Percentiles rank a stretch among this genome's conserved stretches.
Conservation (phyloP, 208 protist genomes). For the Spongospora subterranea region DNA sequence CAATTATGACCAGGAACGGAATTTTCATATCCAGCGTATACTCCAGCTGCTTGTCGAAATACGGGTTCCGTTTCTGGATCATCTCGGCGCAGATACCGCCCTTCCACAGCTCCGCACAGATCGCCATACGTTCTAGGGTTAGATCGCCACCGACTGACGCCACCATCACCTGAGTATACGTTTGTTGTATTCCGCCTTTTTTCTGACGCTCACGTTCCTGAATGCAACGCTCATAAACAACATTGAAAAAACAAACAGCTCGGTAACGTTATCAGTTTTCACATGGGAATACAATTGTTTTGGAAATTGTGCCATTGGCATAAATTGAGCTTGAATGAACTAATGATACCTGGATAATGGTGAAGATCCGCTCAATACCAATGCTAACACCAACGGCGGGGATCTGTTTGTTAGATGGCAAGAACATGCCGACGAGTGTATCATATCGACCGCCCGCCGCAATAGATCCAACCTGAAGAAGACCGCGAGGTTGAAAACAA, state of each 20-base stretch:
- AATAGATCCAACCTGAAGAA: conserved; percentile 82
- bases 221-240: no score
- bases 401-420: conserved; percentile 69
- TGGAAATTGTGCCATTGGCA: not conserved
- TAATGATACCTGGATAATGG: conserved; percentile 72
- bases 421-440: conserved; percentile 81
- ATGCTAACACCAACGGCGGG: conserved; percentile 84
- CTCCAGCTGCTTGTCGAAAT: conserved; percentile 71
- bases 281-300: conserved; percentile 31
- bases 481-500: no score
- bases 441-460: conserved; percentile 86
- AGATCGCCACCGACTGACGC: conserved; percentile 62
- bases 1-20: conserved; percentile 75
- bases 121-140: conserved; percentile 71
- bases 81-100: conserved; percentile 74
- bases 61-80: conserved; percentile 74
- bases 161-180: conserved; percentile 76
- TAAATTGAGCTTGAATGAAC: not conserved
- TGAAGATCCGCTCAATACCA: conserved; percentile 85
- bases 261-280: no score
- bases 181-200: conserved; percentile 47
- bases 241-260: not conserved
- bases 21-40: conserved; percentile 66
- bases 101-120: conserved; percentile 75
- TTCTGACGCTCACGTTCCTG: not conserved